Percentiles rank a stretch among this genome's conserved stretches.
phyloP scores from a whole-genome alignment of 2,329 filamentous ascomycete genomes.

The Colletotrichum shisoi region DNA sequence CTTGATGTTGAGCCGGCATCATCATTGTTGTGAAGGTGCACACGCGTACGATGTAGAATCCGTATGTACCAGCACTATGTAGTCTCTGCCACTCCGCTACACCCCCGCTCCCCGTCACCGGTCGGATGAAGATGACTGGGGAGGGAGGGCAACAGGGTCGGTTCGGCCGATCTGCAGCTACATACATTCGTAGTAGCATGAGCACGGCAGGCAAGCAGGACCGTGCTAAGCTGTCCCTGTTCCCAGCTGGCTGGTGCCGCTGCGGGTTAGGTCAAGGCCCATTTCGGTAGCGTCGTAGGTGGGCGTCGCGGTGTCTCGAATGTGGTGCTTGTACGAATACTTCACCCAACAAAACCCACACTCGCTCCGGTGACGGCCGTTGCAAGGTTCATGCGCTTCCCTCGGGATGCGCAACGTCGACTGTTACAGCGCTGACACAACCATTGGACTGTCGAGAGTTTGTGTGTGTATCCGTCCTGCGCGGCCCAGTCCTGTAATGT shows the following conservation, averaged over 20 bases:
- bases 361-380: not conserved
- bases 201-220: conserved; percentile 26
- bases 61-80: too few species aligned
- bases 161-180: conserved; percentile 25
- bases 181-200: not conserved
- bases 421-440: conserved; percentile 28
- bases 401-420: conserved; percentile 2
- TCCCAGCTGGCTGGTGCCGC: conserved; percentile 36
- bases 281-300: conserved; percentile 31
- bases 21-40: too few species aligned
- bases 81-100: too few species aligned
- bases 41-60: too few species aligned
- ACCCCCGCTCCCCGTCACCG: not conserved
- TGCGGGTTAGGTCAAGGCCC: conserved; percentile 23
- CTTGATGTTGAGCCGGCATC: too few species aligned
- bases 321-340: not conserved
- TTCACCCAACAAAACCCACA: conserved; percentile 11
- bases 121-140: not conserved
- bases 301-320: not conserved
- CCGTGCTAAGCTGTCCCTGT: conserved; percentile 22
- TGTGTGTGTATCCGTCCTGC: conserved; percentile 5
- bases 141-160: not conserved
- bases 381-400: conserved; percentile 13
- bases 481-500: not conserved
- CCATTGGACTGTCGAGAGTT: conserved; percentile 5